Evolutionary conservation across 2,329 filamentous ascomycete genomes (phyloP).

Genomic region (Cyclaneusma minus): DNA sequence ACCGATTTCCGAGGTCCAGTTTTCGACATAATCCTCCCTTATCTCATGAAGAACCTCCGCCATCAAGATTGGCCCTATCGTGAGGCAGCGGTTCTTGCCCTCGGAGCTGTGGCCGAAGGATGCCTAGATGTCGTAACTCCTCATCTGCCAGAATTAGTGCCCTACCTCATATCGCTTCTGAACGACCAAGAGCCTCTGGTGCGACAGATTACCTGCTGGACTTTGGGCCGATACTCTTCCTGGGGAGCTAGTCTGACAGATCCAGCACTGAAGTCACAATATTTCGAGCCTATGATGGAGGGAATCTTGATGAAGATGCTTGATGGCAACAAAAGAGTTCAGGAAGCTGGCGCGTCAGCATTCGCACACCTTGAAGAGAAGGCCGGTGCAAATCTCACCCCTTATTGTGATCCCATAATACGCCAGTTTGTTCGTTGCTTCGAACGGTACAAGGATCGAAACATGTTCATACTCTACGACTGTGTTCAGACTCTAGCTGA

Average conservation of each 20-base stretch:
- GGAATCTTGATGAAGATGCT: conserved; percentile 90
- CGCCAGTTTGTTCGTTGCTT: conserved; percentile 89
- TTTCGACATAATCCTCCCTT: conserved; percentile 84
- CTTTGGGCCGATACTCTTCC: conserved; percentile 77
- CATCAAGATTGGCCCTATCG: conserved; percentile 83
- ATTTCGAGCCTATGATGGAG: conserved; percentile 94
- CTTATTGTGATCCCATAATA: conserved; percentile 81
- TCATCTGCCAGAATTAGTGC: conserved; percentile 78
- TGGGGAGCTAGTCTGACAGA: conserved; percentile 73
- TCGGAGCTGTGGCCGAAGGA: conserved; percentile 89
- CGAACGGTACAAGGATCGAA: conserved; percentile 89
- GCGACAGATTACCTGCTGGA: conserved; percentile 96
- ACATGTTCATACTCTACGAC: conserved; percentile 98
- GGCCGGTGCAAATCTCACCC: conserved; percentile 62
- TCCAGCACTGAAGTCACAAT: conserved; percentile 51
- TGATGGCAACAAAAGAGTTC: conserved; percentile 93
- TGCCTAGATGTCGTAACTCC: conserved; percentile 83
- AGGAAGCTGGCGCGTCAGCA: conserved; percentile 88
- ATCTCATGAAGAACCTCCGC: conserved; percentile 76
- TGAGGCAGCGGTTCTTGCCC: conserved; percentile 83
- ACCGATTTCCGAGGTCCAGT: conserved; percentile 78
- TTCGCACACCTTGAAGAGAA: conserved; percentile 96
- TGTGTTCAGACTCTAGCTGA: conserved; percentile 95
- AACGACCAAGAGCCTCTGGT: conserved; percentile 80
- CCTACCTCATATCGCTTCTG: conserved; percentile 76